Evolutionary conservation across 2,329 filamentous ascomycete genomes (phyloP).

Genomic region (Fusarium longipes): DNA sequence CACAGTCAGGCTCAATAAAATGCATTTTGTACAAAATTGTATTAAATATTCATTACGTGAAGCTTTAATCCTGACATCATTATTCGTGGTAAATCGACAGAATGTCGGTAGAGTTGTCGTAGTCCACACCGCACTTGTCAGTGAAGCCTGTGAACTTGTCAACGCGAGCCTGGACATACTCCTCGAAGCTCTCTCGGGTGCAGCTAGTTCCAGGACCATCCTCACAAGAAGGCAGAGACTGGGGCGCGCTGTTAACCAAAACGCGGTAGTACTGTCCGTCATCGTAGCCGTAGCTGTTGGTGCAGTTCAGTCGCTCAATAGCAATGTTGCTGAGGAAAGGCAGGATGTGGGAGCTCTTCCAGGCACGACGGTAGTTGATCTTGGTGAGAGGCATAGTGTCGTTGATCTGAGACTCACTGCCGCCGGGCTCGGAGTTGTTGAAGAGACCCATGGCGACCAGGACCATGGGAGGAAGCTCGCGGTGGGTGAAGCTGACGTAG

Average conservation of each 20-base stretch:
- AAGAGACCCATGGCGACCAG: constrained; percentile 75
- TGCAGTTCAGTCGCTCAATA: constrained; percentile 72
- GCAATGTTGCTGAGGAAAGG: constrained; percentile 75
- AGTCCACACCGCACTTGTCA: constrained; percentile 40
- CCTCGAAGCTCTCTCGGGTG: constrained; percentile 31
- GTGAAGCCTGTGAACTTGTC: constrained; percentile 39
- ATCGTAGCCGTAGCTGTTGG: constrained; percentile 61
- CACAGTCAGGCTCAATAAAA: too few relatives aligned
- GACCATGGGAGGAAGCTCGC: constrained; percentile 74
- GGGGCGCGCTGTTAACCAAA: constrained; percentile 41
- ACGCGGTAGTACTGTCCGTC: constrained; percentile 44
- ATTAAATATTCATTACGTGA: constrained; percentile 9
- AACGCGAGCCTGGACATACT: constrained; percentile 32
- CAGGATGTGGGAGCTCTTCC: constrained; percentile 71
- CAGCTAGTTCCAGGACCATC: constrained; percentile 42
- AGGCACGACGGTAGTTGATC: constrained; percentile 72
- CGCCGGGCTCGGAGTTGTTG: constrained; percentile 71
- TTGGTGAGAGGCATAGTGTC: constrained; percentile 72
- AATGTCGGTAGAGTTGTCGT: constrained; percentile 38
- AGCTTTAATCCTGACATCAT: constrained; percentile 1
- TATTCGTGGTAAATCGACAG: constrained; percentile 39
- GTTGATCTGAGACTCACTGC: constrained; percentile 61
- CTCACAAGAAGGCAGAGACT: constrained; percentile 29
- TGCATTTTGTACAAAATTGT: background rate
- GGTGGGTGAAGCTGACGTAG: constrained; percentile 76